A percentile compares a stretch with the other conserved stretches of the same genome.
Conservation (phyloP, 371 early-diverging fungal species). For the Modicella reniformis region DNA sequence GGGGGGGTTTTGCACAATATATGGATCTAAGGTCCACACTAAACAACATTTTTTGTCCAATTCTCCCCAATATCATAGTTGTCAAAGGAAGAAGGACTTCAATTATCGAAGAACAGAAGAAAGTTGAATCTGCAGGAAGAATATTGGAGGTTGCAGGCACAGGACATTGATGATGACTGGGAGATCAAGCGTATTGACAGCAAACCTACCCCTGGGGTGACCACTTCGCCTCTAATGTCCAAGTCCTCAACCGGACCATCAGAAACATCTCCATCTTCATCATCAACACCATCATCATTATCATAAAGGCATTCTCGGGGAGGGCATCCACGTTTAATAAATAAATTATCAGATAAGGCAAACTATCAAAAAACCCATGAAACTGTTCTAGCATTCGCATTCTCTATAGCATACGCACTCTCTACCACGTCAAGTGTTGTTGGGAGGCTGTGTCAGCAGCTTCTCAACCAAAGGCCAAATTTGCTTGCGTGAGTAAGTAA, state of each 20-base stretch:
- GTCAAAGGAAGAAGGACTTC: slow-evolving; percentile 47
- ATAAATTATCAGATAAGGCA: too few species aligned
- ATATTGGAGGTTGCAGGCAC: slow-evolving; percentile 46
- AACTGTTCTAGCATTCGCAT: too few species aligned
- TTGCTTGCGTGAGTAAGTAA: slow-evolving; percentile 74
- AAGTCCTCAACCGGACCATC: not conserved
- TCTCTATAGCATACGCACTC: not conserved
- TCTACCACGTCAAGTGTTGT: not conserved
- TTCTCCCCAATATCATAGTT: slow-evolving; percentile 14
- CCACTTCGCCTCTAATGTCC: slow-evolving; percentile 26
- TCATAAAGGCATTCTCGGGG: too few species aligned
- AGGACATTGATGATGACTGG: slow-evolving; percentile 49
- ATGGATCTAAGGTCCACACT: not conserved
- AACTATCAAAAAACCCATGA: too few species aligned
- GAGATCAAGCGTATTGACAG: slow-evolving; percentile 47
- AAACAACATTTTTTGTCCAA: too few species aligned
- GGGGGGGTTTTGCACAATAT: not conserved
- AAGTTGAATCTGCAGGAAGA: slow-evolving; percentile 50
- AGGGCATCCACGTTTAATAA: too few species aligned
- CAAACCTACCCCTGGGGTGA: slow-evolving; percentile 33
- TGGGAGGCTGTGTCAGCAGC: slow-evolving; percentile 23
- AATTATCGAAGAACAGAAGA: slow-evolving; percentile 36
- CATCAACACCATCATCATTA: slow-evolving; percentile 4
- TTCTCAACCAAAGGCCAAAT: slow-evolving; percentile 70
- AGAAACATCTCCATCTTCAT: slow-evolving; percentile 8